Percentiles rank a stretch among this genome's conserved stretches.
Evolutionary conservation across 75 land plant species (phyloP).

Genomic region (Pinus tabuliformis): DNA sequence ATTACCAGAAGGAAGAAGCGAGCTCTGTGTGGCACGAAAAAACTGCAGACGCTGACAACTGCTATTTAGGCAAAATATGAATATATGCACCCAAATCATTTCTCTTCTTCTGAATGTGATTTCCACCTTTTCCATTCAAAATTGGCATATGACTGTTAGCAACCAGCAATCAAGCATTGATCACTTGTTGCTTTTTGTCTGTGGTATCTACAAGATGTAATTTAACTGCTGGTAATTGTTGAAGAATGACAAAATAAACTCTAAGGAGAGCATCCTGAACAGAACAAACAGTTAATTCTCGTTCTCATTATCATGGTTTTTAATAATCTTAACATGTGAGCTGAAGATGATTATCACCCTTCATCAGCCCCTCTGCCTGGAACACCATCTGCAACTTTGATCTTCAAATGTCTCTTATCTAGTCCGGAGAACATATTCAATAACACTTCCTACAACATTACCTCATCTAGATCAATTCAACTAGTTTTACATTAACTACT

Average conservation of each 20-base stretch:
- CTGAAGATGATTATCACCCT: conserved; percentile 57
- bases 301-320: conserved; percentile 3
- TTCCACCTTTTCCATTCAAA: conserved; percentile 73
- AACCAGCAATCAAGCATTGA: conserved; percentile 56
- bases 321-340: too few relatives aligned
- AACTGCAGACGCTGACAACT: conserved; percentile 3
- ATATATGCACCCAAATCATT: conserved; percentile 32
- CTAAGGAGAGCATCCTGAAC: conserved; percentile 77
- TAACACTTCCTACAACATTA: too few relatives aligned
- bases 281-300: conserved; percentile 30
- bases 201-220: conserved; percentile 14
- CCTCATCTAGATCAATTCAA: too few relatives aligned
- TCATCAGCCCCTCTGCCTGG: conserved; percentile 60
- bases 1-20: conserved; percentile 39
- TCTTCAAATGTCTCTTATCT: conserved; percentile 74
- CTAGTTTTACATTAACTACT: too few relatives aligned
- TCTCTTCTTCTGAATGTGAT: conserved; percentile 65
- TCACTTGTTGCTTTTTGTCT: conserved; percentile 23
- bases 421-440: background rate
- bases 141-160: conserved; percentile 72
- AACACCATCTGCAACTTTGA: conserved; percentile 64
- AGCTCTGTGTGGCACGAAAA: conserved; percentile 30
- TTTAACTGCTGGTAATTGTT: conserved; percentile 5
- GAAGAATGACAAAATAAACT: conserved; percentile 50
- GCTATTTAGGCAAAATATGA: too few relatives aligned